Conservation (phyloP, 2,329 filamentous ascomycete genomes). For the Colletotrichum abscissum region DNA sequence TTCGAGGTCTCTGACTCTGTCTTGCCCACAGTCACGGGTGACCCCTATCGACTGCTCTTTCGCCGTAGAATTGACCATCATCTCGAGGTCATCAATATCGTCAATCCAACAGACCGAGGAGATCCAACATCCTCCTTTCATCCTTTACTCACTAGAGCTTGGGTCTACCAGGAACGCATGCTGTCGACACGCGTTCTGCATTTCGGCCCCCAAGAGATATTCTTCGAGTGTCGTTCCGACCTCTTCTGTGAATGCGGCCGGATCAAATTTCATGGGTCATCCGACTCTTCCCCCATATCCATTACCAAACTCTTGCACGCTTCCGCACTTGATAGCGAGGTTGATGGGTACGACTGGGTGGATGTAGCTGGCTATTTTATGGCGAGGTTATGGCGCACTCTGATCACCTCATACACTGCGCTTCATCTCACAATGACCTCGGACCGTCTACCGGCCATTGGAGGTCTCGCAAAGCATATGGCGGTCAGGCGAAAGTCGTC, state of each 20-base stretch:
- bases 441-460: slow-evolving; percentile 29
- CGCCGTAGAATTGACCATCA: too few relatives aligned
- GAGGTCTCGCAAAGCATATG: slow-evolving; percentile 31
- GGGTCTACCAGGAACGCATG: slow-evolving; percentile 44
- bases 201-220: slow-evolving; percentile 31
- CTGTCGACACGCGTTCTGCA: slow-evolving; percentile 42
- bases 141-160: slow-evolving; percentile 37
- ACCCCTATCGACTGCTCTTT: not conserved
- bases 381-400: slow-evolving; percentile 28
- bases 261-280: slow-evolving; percentile 3
- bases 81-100: too few relatives aligned
- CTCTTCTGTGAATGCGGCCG: slow-evolving; percentile 7
- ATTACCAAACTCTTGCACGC: slow-evolving; percentile 1
- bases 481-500: not conserved
- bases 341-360: not conserved
- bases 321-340: not conserved
- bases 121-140: not conserved
- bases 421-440: slow-evolving; percentile 13
- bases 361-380: slow-evolving; percentile 13
- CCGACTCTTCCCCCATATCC: not conserved
- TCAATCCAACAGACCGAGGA: too few relatives aligned
- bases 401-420: slow-evolving; percentile 21
- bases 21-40: not conserved
- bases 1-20: not conserved
- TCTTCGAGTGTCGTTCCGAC: slow-evolving; percentile 13